Evolutionary conservation across 768 basidiomycete genomes (phyloP), one percentile per base, ranked within the genome.

Genomic region (Fomitopsis serialis): DNA sequence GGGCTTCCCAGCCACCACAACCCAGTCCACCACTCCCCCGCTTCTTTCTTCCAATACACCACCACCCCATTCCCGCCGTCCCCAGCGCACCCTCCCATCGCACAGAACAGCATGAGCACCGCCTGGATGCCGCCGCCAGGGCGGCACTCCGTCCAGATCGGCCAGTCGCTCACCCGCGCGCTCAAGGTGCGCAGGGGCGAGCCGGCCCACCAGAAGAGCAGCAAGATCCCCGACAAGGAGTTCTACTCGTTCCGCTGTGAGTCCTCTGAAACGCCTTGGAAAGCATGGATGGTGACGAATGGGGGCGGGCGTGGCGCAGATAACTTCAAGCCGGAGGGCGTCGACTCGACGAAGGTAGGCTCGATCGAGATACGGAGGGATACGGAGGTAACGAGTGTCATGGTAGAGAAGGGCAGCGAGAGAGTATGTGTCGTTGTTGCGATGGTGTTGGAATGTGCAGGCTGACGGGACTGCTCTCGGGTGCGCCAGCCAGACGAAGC

Each of bases 241-340:
- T 87, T 88, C 67, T 87, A 85, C 64, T 81, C 85, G n/a, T 80
- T 91, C 61, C 77, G 85, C 59, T 91, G 89, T 89, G 57, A 58
- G 84, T 52, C 29, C 13, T 37, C 48, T 42, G 55, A 35, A 32
- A 40, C 45, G 37, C 37, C 19, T 48, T 45, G 47, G 42, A 34
- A 42, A 10, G 2, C 42, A 49, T 35, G 35, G 44, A 19, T 8
- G 19, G 29, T 3, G 21, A 22, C 22, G 22, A 22, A 13, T 13
- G 23, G 42, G 19, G 37, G 25, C 46, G 15, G 24, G n/a, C 27
- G 50, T 46, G 19, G 29, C 29, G 13, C 61, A 92, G 90, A 89
- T 61, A 83, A 85, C 59, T 89, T 89, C 70, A 87, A 81, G 64
- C 87, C 91, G 2, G 75, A 79, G 49, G 82, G 85, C 5, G 75